Evolutionary conservation across 441 rosid genomes (phyloP), one percentile per base, ranked within the genome.

Genomic region (Mallotus repandus): DNA sequence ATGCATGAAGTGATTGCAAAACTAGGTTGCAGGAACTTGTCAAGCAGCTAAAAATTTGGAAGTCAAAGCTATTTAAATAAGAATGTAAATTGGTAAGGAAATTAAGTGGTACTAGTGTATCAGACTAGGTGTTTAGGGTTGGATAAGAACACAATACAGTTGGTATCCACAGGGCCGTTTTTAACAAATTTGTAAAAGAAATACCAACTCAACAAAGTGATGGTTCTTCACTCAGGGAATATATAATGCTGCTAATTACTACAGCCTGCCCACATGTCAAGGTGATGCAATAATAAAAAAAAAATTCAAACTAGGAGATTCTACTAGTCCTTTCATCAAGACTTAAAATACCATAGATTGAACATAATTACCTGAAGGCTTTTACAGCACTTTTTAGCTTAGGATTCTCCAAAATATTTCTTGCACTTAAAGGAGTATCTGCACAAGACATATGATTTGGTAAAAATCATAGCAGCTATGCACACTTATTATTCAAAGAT

Each of bases 351-450:
- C 9, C 32, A 29, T 19, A 66, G 5, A 56, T 13, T 54, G 21
- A 29, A 7, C 12, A 7, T 21, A 66, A 69, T 80, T 13, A 91
- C 98, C 97, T 94, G 88, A 84, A 89, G 43, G 87, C 78, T 83
- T 94, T 94, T 29, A 94, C 99, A 16, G 98, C 98, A 54, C n/a
- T 73, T 86, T 92, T 94, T 80, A 92, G 86, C 72, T 94, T 97
- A 22, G 87, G 86, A 77, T 89, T 86, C 85, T 92, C 97, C 83
- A 91, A 79, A 82, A 94, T 91, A 80, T 94, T 92, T 81, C 99
- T 88, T 76, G 99, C 78, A 87, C 92, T 79, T 46, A 95, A 21
- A 41, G 93, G 93, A 79, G 84, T 89, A 87, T 85, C 98, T 92
- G 84, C 83, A 79, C 65, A 76, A 61, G 58, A 64, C 70, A 81